Evolutionary conservation across 768 basidiomycete species (phyloP), one percentile per base, ranked within the genome.

Genomic region (Heimioporus sp.): DNA sequence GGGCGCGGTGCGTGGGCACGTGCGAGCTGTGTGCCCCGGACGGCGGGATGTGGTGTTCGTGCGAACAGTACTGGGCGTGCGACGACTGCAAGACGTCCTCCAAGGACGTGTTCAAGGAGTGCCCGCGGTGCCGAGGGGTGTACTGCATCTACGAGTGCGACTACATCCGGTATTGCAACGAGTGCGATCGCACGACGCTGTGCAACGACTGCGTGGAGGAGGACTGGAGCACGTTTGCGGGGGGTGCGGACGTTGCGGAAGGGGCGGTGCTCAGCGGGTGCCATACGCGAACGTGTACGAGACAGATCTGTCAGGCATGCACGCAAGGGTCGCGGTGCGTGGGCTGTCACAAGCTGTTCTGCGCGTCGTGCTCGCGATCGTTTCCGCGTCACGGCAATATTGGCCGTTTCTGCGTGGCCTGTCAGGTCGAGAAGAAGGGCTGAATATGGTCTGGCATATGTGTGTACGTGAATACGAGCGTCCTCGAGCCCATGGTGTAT

Each of bases 151-250:
- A 54, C 19, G 42, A 41, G 4, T 68, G 64, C 66, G 49, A 53
- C 4, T 65, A 68, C 43, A 65, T 65, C 15, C 46, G 43, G 16
- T 54, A 35, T n/a, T 65, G 64, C 37, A 8, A 17, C 35, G 58
- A 54, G 19, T 65, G 65, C 30, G 45, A 35, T 39, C 58, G 56
- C 21, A 52, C 58, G 44, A 58, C 55, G 46, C 15, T 60, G 42
- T 65, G 66, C 44, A 49, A 66, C 4, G 65, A 65, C 37, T 68
- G 65, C 34, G 38, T 32, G 13, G 66, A 66, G 48, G 64, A 63
- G 51, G 64, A 67, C 5, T 44, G 46, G 54, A 31, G 40, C 5
- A 13, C 24, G 2, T 12, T 41, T 1, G 8, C 5, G 12, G 49
- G 48, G 21, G 12, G 19, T 28, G 24, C 24, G 2, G 52, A 51